Percentiles rank a stretch among this genome's conserved stretches.
Evolutionary conservation across 306 rosid species (phyloP).

Genomic region (Calophaca sinica): DNA sequence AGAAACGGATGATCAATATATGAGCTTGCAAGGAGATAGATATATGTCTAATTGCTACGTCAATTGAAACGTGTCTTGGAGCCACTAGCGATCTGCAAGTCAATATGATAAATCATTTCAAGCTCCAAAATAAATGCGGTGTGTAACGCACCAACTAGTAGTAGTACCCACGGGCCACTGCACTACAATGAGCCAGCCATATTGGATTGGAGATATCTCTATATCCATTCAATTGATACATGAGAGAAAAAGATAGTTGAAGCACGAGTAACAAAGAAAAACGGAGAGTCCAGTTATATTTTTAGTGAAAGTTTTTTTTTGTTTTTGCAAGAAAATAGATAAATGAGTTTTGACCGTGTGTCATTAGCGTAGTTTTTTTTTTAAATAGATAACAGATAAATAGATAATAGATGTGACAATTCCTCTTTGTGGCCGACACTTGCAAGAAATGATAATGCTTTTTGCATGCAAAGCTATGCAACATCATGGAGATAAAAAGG

Average conservation of each 20-base stretch:
- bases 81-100: no score
- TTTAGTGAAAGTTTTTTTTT: no score
- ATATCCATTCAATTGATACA: background rate
- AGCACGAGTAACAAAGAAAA: no score
- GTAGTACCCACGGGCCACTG: constrained; percentile 14
- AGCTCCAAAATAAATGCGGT: constrained; percentile 7
- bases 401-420: constrained; percentile 7
- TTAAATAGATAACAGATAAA: no score
- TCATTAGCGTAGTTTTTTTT: no score
- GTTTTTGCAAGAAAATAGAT: no score
- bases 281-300: no score
- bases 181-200: background rate
- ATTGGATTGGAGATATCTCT: constrained; percentile 9
- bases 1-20: no score
- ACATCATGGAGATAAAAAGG: background rate
- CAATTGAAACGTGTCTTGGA: no score
- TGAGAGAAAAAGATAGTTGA: constrained; percentile 33
- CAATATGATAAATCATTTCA: constrained; percentile 33
- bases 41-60: no score
- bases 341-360: no score
- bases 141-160: constrained; percentile 31
- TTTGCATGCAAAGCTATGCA: constrained; percentile 25
- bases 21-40: no score
- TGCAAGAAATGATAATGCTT: constrained; percentile 7
- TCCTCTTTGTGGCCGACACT: constrained; percentile 30